Evolutionary conservation across 331 rosid species (phyloP).

Genomic region (Pyracantha coccinea): DNA sequence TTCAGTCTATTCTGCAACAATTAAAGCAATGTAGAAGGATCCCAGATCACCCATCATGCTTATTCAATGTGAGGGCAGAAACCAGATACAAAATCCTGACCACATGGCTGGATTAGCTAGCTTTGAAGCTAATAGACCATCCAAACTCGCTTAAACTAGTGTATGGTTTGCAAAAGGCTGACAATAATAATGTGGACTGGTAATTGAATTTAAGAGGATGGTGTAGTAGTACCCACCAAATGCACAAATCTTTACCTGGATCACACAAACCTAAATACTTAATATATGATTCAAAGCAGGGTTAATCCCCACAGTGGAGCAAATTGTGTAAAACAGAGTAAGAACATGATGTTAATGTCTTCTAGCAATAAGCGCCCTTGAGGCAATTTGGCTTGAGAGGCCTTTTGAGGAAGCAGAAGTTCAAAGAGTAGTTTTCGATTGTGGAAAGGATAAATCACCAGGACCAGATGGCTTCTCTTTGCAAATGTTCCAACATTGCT

Average conservation of each 20-base stretch:
- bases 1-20: background rate
- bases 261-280: background rate
- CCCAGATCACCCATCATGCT: background rate
- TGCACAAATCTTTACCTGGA: background rate
- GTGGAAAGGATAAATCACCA: no score
- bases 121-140: background rate
- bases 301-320: background rate
- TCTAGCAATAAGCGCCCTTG: no score
- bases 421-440: no score
- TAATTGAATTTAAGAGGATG: background rate
- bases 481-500: no score
- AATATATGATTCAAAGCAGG: background rate
- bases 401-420: no score
- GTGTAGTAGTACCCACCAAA: background rate
- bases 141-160: background rate
- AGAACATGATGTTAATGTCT: background rate
- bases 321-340: background rate
- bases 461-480: no score
- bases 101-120: background rate
- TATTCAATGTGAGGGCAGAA: background rate
- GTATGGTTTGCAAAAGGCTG: background rate
- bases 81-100: background rate
- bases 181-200: background rate
- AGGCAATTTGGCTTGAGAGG: no score
- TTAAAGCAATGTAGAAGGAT: background rate